phyloP scores from a whole-genome alignment of 2,329 filamentous ascomycete species.

The Salinomyces thailandicus region DNA sequence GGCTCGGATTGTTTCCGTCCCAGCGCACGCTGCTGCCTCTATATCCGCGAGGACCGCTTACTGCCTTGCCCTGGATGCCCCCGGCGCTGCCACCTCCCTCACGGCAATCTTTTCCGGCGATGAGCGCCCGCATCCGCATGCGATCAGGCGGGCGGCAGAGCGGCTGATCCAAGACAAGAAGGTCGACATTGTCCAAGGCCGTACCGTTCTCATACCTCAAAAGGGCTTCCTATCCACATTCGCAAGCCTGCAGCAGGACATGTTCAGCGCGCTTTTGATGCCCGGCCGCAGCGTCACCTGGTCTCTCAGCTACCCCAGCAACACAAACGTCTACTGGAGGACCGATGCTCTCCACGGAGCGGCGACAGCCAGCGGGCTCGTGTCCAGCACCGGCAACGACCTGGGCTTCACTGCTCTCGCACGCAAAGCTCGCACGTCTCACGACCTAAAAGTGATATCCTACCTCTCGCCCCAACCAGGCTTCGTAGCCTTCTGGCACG shows the following conservation, averaged over 20 bases:
- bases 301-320: conserved; percentile 5
- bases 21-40: conserved; percentile 1
- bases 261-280: conserved; percentile 6
- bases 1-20: conserved; percentile 2
- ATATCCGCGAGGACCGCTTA: conserved; percentile 2
- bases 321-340: conserved; percentile 8
- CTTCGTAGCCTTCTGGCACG: conserved; percentile 1
- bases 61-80: conserved; percentile 4
- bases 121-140: conserved; percentile 12
- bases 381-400: conserved; percentile 6
- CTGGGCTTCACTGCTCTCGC: conserved; percentile 9
- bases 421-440: conserved; percentile 1
- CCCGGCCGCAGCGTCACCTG: conserved; percentile 12
- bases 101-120: conserved; percentile 9
- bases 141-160: conserved; percentile 9
- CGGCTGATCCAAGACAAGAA: conserved; percentile 10
- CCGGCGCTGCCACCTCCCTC: conserved; percentile 1
- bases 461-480: conserved; percentile 6
- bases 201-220: conserved; percentile 8
- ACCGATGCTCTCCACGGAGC: conserved; percentile 9
- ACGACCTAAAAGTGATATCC: conserved; percentile 12
- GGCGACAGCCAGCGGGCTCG: conserved; percentile 2
- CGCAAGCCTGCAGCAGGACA: conserved; percentile 9
- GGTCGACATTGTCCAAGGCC: conserved; percentile 12
- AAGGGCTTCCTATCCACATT: conserved; percentile 3